Evolutionary conservation across 2,329 filamentous ascomycete species (phyloP).

Genomic region (Plenodomus biglobosus): DNA sequence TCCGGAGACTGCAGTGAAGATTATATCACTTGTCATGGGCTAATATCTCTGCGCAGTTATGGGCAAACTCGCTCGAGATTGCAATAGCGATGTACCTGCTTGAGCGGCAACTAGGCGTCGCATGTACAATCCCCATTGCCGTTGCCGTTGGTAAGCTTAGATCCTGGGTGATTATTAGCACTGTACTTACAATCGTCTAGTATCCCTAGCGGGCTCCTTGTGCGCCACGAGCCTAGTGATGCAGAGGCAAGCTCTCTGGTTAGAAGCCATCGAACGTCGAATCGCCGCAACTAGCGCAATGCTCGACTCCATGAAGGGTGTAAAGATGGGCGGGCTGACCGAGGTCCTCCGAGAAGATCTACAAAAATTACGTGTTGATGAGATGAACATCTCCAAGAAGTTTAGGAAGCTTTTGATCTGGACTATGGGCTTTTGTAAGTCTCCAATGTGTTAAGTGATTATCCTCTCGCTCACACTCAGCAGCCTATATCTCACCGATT

Average conservation of each 20-base stretch:
- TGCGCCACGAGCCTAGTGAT: conserved; percentile 35
- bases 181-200: conserved; percentile 4
- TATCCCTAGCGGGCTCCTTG: conserved; percentile 31
- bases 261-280: conserved; percentile 49
- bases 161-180: neutral
- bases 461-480: conserved; percentile 2
- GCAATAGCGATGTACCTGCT: conserved; percentile 53
- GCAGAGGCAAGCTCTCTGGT: conserved; percentile 45
- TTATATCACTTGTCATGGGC: too few relatives aligned
- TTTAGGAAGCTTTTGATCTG: conserved; percentile 41
- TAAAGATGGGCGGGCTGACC: conserved; percentile 50
- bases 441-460: neutral
- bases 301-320: conserved; percentile 50
- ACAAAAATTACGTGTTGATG: conserved; percentile 36
- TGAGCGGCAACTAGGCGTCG: conserved; percentile 50
- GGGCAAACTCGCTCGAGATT: conserved; percentile 47
- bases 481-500: conserved; percentile 36
- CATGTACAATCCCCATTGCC: conserved; percentile 53
- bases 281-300: conserved; percentile 47
- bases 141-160: conserved; percentile 43
- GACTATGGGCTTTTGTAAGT: conserved; percentile 41
- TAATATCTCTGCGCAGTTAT: conserved; percentile 15
- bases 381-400: conserved; percentile 39
- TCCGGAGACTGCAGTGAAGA: too few relatives aligned
- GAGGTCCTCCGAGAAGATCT: conserved; percentile 34